Evolutionary conservation across 1,139 yeast species (phyloP), one percentile per base, ranked within the genome.

Genomic region (Zygosaccharomyces sapae): DNA sequence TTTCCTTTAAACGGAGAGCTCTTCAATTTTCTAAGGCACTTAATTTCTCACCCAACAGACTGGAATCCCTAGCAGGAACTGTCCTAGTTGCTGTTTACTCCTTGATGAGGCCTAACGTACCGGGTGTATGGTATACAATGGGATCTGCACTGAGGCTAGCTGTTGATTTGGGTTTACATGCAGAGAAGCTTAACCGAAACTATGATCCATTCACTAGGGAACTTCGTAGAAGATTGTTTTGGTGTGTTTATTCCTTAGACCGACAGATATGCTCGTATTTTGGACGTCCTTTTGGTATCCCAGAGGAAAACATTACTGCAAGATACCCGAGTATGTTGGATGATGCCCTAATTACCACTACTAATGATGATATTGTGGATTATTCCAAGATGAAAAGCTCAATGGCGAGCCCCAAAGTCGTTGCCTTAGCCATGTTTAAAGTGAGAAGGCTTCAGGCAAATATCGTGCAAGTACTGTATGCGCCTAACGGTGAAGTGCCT

Each of bases 101-200:
- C 1, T 74, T 79, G 20, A 74, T 83, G 89, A 71, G 88, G 53
- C 89, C 89, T 0, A 78, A 85, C 1, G 79, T 80, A 3, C 96
- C 96, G 0, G 94, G 96, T 1, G 87, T 87, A n/a, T 89, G 97
- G 97, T 87, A 87, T 60, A 80, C 86, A 1, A 70, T 87, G 51
- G 96, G 96, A 0, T 79, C 87, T 4, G 90, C 92, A 0, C 66
- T 87, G 44, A 73, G 96, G 49, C 67, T 87, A 45, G 83, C 94
- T 56, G 86, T 87, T 24, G 96, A 88, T 64, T 67, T 89, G 51
- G 96, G 95, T 1, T 70, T 89, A 5, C 96, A 88, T 63, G 79
- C 81, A 33, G 95, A 80, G 53, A 67, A 70, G 53, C 48, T 69
- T 22, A 68, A 72, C 48, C 62, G 62, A 47, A 72, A 71, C 27